Conservation (phyloP, 2,329 filamentous ascomycete species). For the Monilinia polystroma region DNA sequence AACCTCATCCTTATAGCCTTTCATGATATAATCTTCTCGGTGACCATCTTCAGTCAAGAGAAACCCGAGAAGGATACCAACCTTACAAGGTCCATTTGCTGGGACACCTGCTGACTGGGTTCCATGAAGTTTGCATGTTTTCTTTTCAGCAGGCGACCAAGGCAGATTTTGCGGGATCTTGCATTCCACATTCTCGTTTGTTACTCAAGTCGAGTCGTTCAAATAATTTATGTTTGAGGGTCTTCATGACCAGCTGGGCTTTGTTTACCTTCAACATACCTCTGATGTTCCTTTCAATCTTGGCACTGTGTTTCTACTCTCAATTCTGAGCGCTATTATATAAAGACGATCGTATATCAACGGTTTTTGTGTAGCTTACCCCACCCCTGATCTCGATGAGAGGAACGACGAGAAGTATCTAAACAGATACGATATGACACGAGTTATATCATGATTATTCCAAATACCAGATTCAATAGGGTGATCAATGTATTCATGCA, state of each 20-base stretch:
- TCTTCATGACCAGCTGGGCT: conserved; percentile 8
- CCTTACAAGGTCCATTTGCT: neutral
- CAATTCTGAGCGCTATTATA: neutral
- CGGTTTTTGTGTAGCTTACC: conserved; percentile 3
- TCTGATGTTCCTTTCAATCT: neutral
- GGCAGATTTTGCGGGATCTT: conserved; percentile 13
- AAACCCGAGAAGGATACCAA: conserved; percentile 3
- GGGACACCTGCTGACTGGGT: conserved; percentile 1
- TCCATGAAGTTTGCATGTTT: conserved; percentile 19
- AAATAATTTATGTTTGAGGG: neutral
- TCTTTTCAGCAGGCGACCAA: conserved; percentile 8
- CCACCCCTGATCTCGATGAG: neutral
- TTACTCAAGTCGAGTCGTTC: conserved; percentile 9
- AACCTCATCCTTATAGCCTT: neutral
- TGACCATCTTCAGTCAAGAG: neutral
- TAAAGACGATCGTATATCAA: neutral
- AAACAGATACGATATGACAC: neutral
- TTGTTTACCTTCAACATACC: neutral
- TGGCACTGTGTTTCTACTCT: neutral
- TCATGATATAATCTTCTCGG: neutral
- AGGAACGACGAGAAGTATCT: conserved; percentile 10
- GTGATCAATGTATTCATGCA: conserved; percentile 1
- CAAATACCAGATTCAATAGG: neutral
- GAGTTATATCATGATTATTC: neutral
- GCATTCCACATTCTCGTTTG: conserved; percentile 18